Evolutionary conservation across 2,329 filamentous ascomycete genomes (phyloP).

Genomic region (Colletotrichum horii): DNA sequence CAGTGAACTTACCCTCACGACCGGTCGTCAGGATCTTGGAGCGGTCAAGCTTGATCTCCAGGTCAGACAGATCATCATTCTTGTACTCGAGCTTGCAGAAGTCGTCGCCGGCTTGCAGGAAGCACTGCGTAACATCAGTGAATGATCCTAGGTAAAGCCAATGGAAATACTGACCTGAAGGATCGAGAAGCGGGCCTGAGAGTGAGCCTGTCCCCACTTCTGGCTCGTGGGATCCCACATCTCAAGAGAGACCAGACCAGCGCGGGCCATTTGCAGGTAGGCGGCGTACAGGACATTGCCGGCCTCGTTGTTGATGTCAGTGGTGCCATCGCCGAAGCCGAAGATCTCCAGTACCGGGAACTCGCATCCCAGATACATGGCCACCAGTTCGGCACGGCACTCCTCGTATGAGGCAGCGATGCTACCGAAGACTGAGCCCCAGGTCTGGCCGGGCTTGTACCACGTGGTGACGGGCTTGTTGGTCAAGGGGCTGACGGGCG

Average conservation of each 20-base stretch:
- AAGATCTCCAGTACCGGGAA: conserved; percentile 91
- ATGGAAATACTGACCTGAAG: conserved; percentile 52
- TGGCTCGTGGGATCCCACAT: conserved; percentile 91
- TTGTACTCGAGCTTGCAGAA: conserved; percentile 84
- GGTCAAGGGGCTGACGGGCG: conserved; percentile 80
- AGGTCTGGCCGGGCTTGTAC: conserved; percentile 96
- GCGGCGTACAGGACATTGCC: conserved; percentile 87
- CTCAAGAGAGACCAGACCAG: conserved; percentile 87
- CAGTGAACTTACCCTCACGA: conserved; percentile 60
- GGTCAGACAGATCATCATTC: conserved; percentile 76
- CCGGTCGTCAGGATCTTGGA: conserved; percentile 86
- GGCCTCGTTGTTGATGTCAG: conserved; percentile 75
- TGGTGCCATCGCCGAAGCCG: conserved; percentile 80
- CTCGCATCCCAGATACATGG: conserved; percentile 85
- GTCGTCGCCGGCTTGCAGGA: conserved; percentile 83
- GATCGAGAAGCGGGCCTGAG: conserved; percentile 90
- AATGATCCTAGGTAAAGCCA: background rate
- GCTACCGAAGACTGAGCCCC: conserved; percentile 89
- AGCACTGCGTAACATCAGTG: conserved; percentile 54
- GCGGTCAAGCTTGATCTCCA: conserved; percentile 83
- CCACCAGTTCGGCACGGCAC: conserved; percentile 91
- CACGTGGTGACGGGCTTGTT: conserved; percentile 80
- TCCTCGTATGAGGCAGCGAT: conserved; percentile 92
- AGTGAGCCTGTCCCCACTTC: conserved; percentile 94
- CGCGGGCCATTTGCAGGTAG: conserved; percentile 92